Conservation (phyloP, 306 rosid genomes). For the Cotoneaster glaucophyllus region DNA sequence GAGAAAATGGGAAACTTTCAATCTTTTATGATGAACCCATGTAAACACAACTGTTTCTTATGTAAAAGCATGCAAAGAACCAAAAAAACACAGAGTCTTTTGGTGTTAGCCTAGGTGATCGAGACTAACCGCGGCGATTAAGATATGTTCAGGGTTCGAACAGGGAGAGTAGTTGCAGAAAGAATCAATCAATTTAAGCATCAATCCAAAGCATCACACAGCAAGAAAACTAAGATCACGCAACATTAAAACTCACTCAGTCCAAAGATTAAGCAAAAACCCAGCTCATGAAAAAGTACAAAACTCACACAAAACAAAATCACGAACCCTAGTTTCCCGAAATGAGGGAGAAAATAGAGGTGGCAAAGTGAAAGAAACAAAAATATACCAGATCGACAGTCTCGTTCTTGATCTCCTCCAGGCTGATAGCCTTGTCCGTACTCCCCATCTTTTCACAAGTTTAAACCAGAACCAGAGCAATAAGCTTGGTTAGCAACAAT, state of each 20-base stretch:
- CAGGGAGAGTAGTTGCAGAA: too few species aligned
- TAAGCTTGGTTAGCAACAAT: background rate
- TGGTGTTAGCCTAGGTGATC: too few species aligned
- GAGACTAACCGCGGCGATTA: too few species aligned
- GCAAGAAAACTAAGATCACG: background rate
- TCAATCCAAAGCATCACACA: background rate
- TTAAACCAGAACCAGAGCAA: background rate
- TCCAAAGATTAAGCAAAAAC: background rate
- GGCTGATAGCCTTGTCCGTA: constrained; percentile 32
- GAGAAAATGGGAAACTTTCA: background rate
- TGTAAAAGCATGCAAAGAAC: background rate
- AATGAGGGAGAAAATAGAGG: background rate
- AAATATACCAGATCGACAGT: constrained; percentile 84
- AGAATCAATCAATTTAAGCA: background rate
- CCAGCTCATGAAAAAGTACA: background rate
- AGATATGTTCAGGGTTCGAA: too few species aligned
- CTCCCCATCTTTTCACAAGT: constrained; percentile 31
- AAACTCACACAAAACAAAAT: background rate
- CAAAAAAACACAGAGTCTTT: background rate
- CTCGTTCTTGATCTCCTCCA: constrained; percentile 84
- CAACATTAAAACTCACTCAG: background rate
- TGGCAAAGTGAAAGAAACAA: background rate
- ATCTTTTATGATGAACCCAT: background rate
- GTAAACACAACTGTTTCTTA: background rate
- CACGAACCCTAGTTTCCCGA: background rate